phyloP scores from a whole-genome alignment of 2,329 filamentous ascomycete species.

The Pseudopithomyces chartarum region DNA sequence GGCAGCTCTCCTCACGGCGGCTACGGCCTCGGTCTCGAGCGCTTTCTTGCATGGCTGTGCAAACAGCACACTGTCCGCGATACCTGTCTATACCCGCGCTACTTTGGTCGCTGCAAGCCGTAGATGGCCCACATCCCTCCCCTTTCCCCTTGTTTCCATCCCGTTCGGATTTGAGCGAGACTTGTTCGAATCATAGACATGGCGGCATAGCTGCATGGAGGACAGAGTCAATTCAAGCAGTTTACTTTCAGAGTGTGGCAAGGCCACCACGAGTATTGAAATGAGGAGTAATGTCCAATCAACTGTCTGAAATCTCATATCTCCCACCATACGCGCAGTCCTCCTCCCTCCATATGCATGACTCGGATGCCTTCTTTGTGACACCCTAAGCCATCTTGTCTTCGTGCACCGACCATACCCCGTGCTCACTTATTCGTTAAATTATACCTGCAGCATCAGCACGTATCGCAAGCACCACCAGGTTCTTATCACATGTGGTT shows the following conservation, averaged over 20 bases:
- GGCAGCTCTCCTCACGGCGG: conserved; percentile 91
- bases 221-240: background rate
- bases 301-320: conserved; percentile 1
- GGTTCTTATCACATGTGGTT: background rate
- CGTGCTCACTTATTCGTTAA: background rate
- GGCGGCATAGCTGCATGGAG: background rate
- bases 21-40: conserved; percentile 90
- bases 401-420: background rate
- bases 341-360: background rate
- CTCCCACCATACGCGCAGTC: background rate
- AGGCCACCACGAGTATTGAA: background rate
- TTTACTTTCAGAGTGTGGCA: background rate
- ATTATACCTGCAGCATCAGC: conserved; percentile 1
- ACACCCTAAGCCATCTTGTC: background rate
- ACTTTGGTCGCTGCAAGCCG: conserved; percentile 81
- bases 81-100: conserved; percentile 77
- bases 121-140: conserved; percentile 44
- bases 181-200: conserved; percentile 3
- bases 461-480: background rate
- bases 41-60: conserved; percentile 72
- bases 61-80: conserved; percentile 69
- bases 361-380: background rate
- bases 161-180: background rate
- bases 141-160: background rate
- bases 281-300: conserved; percentile 16